phyloP scores from a whole-genome alignment of 257 asterid genomes.

The Petrea volubilis region DNA sequence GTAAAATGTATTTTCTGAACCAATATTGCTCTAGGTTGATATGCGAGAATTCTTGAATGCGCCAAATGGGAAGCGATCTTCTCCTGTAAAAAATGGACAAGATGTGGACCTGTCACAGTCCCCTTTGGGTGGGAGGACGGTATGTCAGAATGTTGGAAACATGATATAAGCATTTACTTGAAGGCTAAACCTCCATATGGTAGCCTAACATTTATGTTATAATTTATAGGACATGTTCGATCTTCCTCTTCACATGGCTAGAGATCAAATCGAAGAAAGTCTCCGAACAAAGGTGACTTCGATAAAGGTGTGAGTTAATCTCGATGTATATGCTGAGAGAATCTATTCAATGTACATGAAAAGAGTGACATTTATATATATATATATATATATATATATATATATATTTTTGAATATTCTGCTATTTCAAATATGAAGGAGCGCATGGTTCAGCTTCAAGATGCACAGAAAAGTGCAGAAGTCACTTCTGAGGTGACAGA shows the following conservation, averaged over 20 bases:
- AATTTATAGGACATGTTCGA: conserved; percentile 76
- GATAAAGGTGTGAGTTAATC: conserved; percentile 56
- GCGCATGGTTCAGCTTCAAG: conserved; percentile 70
- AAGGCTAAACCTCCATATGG: conserved; percentile 23
- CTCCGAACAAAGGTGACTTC: conserved; percentile 80
- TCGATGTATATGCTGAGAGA: background rate
- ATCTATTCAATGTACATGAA: background rate
- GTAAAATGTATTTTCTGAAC: conserved; percentile 2
- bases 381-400: too few relatives aligned
- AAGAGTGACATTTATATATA: background rate
- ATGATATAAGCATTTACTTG: background rate
- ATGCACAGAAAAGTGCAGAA: conserved; percentile 58
- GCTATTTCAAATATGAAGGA: conserved; percentile 42
- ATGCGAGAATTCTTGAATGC: conserved; percentile 73
- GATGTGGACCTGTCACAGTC: conserved; percentile 56
- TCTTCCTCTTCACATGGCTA: conserved; percentile 88
- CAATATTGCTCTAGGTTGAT: conserved; percentile 42
- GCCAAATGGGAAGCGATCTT: conserved; percentile 62
- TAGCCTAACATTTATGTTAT: conserved; percentile 10
- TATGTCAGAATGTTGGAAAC: conserved; percentile 26
- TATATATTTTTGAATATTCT: background rate
- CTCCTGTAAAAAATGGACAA: conserved; percentile 44
- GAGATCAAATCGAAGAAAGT: conserved; percentile 93
- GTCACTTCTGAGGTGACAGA: conserved; percentile 65
- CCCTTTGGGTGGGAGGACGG: conserved; percentile 74